A percentile compares a stretch with the other conserved stretches of the same genome.
Conservation (phyloP, 129 eudicot genomes). For the Dittrichia graveolens region DNA sequence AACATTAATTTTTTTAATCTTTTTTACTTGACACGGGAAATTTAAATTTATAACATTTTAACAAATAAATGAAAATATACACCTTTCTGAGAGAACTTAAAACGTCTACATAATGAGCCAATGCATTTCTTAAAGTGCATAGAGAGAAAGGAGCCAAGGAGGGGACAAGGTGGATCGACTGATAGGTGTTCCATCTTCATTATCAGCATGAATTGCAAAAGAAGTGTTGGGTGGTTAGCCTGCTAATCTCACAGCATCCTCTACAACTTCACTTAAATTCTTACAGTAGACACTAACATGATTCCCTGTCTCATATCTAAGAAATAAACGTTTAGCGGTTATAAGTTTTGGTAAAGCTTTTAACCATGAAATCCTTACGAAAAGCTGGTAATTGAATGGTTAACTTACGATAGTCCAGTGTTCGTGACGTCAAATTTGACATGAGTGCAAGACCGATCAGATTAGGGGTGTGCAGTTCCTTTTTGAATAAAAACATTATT, state of each 20-base stretch:
- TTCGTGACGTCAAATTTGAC: neutral
- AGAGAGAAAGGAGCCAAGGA: too few relatives aligned
- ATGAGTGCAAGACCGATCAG: neutral
- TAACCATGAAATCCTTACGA: too few relatives aligned
- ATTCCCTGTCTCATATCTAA: neutral
- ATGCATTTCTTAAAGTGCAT: too few relatives aligned
- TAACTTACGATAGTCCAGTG: neutral
- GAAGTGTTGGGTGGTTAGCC: neutral
- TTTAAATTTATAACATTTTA: too few relatives aligned
- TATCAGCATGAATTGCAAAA: neutral
- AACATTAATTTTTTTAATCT: too few relatives aligned
- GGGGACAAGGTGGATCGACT: too few relatives aligned
- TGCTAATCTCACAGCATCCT: neutral
- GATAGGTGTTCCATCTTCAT: too few relatives aligned
- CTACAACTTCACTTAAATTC: neutral
- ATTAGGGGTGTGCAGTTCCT: neutral
- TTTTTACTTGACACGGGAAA: too few relatives aligned
- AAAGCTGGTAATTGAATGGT: neutral
- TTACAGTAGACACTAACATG: neutral
- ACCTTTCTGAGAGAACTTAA: too few relatives aligned
- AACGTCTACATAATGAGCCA: too few relatives aligned
- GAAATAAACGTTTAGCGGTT: neutral
- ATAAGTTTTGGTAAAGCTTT: neutral
- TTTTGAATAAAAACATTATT: too few relatives aligned
- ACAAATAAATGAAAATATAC: too few relatives aligned